phyloP scores from a whole-genome alignment of 495 filamentous ascomycete species.

The Neurospora tetrasperma region DNA sequence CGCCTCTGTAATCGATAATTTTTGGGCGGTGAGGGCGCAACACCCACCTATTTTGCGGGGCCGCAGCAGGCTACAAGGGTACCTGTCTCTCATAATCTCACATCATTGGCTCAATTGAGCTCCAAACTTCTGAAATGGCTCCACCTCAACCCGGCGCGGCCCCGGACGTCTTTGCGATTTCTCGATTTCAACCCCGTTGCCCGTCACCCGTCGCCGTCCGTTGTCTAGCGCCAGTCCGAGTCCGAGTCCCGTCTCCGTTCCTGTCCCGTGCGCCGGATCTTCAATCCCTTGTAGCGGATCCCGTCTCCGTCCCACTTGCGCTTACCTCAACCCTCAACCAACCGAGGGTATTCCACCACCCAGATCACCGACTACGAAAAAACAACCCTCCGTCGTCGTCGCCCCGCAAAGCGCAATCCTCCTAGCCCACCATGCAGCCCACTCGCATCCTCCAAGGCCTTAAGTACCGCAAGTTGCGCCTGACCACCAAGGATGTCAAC shows the following conservation, averaged over 20 bases:
- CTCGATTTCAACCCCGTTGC: neutral
- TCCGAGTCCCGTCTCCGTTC: neutral
- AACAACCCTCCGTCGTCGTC: neutral
- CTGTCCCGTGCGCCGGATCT: neutral
- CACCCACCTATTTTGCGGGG: slow-evolving; percentile 3
- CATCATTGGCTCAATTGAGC: neutral
- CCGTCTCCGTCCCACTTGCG: neutral
- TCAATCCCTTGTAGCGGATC: neutral
- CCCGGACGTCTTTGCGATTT: neutral
- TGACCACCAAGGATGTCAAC: slow-evolving; percentile 87
- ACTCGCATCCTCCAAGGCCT: slow-evolving; percentile 58
- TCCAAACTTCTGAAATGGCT: neutral
- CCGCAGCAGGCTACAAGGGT: neutral
- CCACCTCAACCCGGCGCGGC: neutral
- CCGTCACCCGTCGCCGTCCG: neutral
- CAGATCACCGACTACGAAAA: neutral
- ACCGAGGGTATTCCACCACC: neutral
- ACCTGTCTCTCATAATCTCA: neutral
- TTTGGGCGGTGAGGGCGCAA: slow-evolving; percentile 24
- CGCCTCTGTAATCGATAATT: slow-evolving; percentile 4
- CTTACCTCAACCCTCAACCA: neutral
- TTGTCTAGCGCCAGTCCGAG: neutral
- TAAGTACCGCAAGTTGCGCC: slow-evolving; percentile 49
- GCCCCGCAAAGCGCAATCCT: neutral
- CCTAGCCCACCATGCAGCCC: slow-evolving; percentile 46